Evolutionary conservation across 148 eudicot genomes (phyloP), one percentile per base, ranked within the genome.

Genomic region (Cornus controversa): DNA sequence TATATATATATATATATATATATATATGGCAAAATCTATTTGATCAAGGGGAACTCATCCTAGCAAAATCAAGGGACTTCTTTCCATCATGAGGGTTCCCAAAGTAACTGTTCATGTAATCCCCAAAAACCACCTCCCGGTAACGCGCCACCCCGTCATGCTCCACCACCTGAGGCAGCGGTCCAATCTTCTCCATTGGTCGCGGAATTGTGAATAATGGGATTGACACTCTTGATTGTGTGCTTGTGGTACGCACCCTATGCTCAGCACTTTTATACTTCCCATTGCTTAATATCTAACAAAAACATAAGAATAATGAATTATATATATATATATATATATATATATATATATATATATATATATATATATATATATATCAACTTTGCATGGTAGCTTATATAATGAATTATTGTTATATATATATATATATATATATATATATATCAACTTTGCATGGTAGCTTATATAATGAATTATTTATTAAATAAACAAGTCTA

Each of bases 261-360:
- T 82, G 85, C 34, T 82, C 85, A 20, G 85, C 85, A 14, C 85
- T 82, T 28, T 64, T 78, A 60, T 78, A 82, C 72, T 67, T 79
- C 42, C 82, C 81, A 54, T 78, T 78, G 79, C 82, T 78, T 36
- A 82, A 6, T 18, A 82, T 75, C 81, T 82, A 34, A 42, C 53
- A 5, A 42, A 11, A 42, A 65, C 1, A n/a, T 22, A n/a, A 3
- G 14, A 45, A 45, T 42, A 42, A 70, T 20, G 16, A 31, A 36
- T n/a, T 2, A n/a, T n/a, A n/a, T n/a, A n/a, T n/a, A n/a, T n/a
- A n/a, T n/a, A n/a, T n/a, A n/a, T n/a, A n/a, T n/a, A n/a, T n/a
- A n/a, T n/a, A n/a, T n/a, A n/a, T n/a, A n/a, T n/a, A n/a, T n/a
- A n/a, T n/a, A n/a, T n/a, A n/a, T n/a, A n/a, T n/a, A n/a, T n/a